Evolutionary conservation across 257 asterid species (phyloP).

Genomic region (Solanum pennellii): DNA sequence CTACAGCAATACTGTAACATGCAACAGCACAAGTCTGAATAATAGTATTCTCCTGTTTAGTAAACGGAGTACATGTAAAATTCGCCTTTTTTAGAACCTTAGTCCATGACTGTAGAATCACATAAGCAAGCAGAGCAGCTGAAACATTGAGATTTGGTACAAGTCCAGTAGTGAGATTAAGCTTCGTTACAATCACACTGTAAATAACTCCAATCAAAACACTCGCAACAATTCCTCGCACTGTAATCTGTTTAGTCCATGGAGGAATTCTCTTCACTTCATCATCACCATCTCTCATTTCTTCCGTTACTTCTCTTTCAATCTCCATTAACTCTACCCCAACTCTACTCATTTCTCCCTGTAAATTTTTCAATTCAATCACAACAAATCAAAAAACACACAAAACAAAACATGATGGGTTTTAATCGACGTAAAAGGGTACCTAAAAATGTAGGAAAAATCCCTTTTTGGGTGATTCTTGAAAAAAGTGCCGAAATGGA

Average conservation of each 20-base stretch:
- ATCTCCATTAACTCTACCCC: conserved; percentile 1
- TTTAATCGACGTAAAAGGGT: not conserved
- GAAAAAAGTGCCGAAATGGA: not conserved
- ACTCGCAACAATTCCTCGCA: conserved; percentile 15
- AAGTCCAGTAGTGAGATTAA: conserved; percentile 16
- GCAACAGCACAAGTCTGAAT: conserved; percentile 26
- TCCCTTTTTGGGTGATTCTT: not conserved
- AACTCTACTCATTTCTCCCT: conserved; percentile 9
- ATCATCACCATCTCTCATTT: conserved; percentile 3
- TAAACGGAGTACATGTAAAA: conserved; percentile 7
- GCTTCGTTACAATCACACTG: conserved; percentile 15
- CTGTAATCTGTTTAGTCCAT: conserved; percentile 14
- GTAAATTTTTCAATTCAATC: not conserved
- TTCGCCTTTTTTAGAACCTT: conserved; percentile 7
- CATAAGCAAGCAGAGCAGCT: conserved; percentile 19
- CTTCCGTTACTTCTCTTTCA: conserved; percentile 7
- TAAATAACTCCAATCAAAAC: conserved; percentile 8
- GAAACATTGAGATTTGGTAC: conserved; percentile 20
- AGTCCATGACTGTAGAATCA: conserved; percentile 10
- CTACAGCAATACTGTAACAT: conserved; percentile 18
- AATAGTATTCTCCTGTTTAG: conserved; percentile 18
- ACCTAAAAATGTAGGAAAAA: not conserved
- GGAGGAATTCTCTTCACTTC: conserved; percentile 20
- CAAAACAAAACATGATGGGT: not conserved
- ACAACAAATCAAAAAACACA: not conserved